Base-by-base conservation (phyloP, 176 grass and related monocot genomes). In the Chrysopogon serrulatus region DNA sequence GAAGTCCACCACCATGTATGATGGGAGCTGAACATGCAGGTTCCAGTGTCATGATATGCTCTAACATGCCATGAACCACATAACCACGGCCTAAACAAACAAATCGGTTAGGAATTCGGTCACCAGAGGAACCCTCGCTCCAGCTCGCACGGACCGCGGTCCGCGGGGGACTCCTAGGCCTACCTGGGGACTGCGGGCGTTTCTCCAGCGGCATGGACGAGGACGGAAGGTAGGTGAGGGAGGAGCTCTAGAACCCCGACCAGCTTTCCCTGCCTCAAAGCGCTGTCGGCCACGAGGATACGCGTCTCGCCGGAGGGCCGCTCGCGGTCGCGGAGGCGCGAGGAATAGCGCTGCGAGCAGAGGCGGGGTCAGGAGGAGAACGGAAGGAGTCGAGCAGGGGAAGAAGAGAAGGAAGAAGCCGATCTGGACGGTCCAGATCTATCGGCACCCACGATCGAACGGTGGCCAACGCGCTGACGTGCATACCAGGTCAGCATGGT, bases 191-290 rank as follows among this genome's bases (percentile, higher is more conserved):
- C 71, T 21, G 32, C 4, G 26, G 77, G 31, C 70, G 34, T 76
- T 85, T 81, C 77, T 76, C 82, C 77, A 62, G 82, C 70, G 87
- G 71, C 82, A 89, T 85, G 70, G 47, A 84, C 24, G 71, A 47
- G 48, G 32, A 41, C 5, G 8, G 13, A 41, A 3, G 8, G 13
- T 9, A 42, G 32, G 5, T 66, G 76, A 39, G 37, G 19, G 19
- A 35, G 30, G 45, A 59, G 67, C 66, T 11, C 75, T 65, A 26
- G 39, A 45, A 34, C 10, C 77, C 59, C 10, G 17, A 64, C 60
- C 28, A 63, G 31, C 27, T 45, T 15, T 30, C 30, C 30, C 36
- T 48, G 23, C 49, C 15, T 63, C 42, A 16, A 33, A 14, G 16
- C 24, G 14, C 35, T 54, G 1, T 15, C 31, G 26, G 59, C 44